Evolutionary conservation across 371 early-diverging fungal species (phyloP), one percentile per base, ranked within the genome.

Genomic region (Mucor racemosus): DNA sequence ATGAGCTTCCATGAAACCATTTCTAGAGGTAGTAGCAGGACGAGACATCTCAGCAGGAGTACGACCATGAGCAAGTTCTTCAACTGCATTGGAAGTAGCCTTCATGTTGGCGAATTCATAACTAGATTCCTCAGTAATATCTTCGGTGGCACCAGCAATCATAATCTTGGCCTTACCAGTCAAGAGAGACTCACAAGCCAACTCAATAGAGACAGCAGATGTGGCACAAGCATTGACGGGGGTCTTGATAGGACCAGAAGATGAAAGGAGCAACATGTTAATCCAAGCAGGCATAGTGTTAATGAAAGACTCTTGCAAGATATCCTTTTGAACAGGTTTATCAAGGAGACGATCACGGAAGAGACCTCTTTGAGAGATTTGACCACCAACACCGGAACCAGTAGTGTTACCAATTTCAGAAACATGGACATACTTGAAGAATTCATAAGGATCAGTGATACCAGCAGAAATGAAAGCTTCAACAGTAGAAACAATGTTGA

Each of bases 81-180:
- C 93, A 26, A 87, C 84, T 38, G 97, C 80, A 75, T 89, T 94
- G 66, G 91, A 90, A 31, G 97, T 97, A 39, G 97, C 98, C 88
- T 95, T 95, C 97, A 97, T 98, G 87, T 95, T 94, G 70, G 95
- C 95, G 81, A 98, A 97, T 85, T 98, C 98, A 68, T 91, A 92
- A 39, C 93, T 92, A 41, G 95, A 93, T 71, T 98, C 96, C 76
- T 96, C 97, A 60, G 91, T 91, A 80, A 95, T 94, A 67, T 95
- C 96, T 75, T 98, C 98, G 69, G 91, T 94, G 15, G 94, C 96
- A 79, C 98, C 98, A 59, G 95, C 97, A 67, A 98, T 79, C 77
- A 97, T 93, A 64, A 98, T 90, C 83, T 94, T 94, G 58, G 98
- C 98, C 80, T 95, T 96, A 66, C 97, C 97, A 34, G 86, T 84